Evolutionary conservation across 1,139 yeast genomes (phyloP), one percentile per base, ranked within the genome.

Genomic region (Geotrichum histeridarum): DNA sequence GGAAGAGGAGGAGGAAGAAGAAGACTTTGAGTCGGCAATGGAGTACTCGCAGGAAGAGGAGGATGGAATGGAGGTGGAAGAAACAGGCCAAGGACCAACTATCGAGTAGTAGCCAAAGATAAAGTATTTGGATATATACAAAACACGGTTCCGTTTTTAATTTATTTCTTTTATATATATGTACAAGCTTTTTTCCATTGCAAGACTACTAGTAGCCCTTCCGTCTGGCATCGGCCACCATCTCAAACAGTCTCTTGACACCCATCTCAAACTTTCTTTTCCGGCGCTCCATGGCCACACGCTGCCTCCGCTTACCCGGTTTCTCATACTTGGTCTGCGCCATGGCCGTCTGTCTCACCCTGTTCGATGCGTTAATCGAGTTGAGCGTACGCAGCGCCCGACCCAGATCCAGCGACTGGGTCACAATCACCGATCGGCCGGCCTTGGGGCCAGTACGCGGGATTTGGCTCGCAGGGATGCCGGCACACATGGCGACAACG

Each of bases 221-320:
- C 53, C 70, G 60, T 48, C 70, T 59, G 38, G 73, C 73, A 58
- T 70, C 71, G 14, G 64, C 58, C n/a, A 70, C 73, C 36, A 70
- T 62, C 38, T 63, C 66, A 63, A 70, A 70, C 53, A 70, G 54
- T 15, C 69, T 58, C 53, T 69, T 63, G 56, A 70, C 65, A 45
- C 71, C 72, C 52, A 62, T 60, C 53, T 68, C 63, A 59, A 70
- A 70, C 54, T 63, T 66, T 14, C 73, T 61, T 54, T 66, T 64
- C 48, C 66, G 62, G 56, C 70, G 66, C 55, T 67, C 70, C 54
- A 65, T 60, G 7, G 60, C 49, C 41, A 69, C 61, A 42, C 73
- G 62, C 57, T 63, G 63, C 53, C 61, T 59, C 53, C 64, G 67
- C 62, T 70, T 70, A 18, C 72, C 71, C 5, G 73, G 73, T 50